Evolutionary conservation across 148 eudicot genomes (phyloP), one percentile per base, ranked within the genome.

Genomic region (Diospyros kaki): DNA sequence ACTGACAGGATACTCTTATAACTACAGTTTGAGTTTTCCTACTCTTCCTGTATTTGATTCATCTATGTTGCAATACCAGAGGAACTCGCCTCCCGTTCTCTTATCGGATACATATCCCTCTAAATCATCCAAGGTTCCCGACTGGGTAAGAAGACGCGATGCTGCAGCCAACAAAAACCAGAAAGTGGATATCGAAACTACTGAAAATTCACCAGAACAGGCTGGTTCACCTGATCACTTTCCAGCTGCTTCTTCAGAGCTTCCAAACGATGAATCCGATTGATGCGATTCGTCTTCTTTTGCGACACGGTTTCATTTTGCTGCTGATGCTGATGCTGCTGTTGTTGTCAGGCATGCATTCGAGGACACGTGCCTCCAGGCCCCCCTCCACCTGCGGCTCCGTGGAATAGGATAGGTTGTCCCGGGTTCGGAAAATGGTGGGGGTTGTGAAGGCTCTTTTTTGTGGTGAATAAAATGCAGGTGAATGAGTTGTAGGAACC

Each of bases 11-110:
- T 78, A 82, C 78, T 17, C 80, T 17, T 64, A 82, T 39, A 71
- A 74, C 77, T 89, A 80, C 52, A 68, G 73, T 73, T 60, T 75
- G 63, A 70, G 74, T 78, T 46, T 79, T 46, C 89, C 88, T 40
- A 44, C 84, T 56, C 14, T 74, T 11, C 63, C 88, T 12, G 11
- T 75, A 2, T 13, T 80, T 44, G 68, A 86, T 59, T 69, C 77
- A 60, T 48, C 85, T 48, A 58, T 74, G 52, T 60, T 68, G 52
- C 76, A 86, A 42, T 84, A 71, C 68, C 84, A 58, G 59, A 81
- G 80, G 68, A 84, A 71, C 52, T 55, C 73, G 2, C 71, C 83
- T 9, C 4, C 43, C 2, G 67, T 68, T 64, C 64, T 60, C 18
- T 73, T 75, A 6, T 73, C 77, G 8, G 83, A 80, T 39, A 54